Conservation (phyloP, 1,139 yeast species). For the Protomyces macrosporus region DNA sequence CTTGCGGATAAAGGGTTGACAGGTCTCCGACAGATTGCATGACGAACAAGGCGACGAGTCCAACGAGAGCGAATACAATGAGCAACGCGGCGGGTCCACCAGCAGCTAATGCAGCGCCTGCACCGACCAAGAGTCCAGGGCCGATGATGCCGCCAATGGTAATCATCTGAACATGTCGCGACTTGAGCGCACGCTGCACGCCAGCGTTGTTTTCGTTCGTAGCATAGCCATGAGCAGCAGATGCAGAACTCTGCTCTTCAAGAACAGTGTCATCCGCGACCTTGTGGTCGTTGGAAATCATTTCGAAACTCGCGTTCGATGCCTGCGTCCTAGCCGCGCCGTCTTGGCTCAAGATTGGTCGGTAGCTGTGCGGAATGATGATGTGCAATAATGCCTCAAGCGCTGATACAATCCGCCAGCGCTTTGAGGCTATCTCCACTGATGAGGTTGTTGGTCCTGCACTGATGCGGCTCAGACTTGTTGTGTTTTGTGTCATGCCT, state of each 20-base stretch:
- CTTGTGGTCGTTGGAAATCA: not conserved
- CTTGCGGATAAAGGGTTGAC: constrained; percentile 56
- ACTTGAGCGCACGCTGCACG: constrained; percentile 3
- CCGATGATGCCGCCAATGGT: constrained; percentile 57
- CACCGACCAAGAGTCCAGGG: constrained; percentile 59
- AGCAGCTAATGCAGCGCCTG: constrained; percentile 53
- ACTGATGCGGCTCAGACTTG: no score
- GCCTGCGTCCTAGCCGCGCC: no score
- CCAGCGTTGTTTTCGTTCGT: constrained; percentile 1
- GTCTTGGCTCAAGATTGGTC: no score
- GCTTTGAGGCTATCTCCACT: no score
- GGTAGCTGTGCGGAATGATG: no score
- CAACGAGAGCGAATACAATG: constrained; percentile 55
- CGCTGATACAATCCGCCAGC: no score
- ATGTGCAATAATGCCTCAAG: no score
- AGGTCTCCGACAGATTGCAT: constrained; percentile 63
- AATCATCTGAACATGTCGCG: constrained; percentile 54
- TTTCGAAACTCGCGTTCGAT: not conserved
- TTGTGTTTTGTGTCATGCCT: no score
- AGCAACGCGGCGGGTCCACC: constrained; percentile 65
- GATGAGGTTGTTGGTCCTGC: no score
- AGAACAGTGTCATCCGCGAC: not conserved
- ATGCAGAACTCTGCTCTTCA: not conserved
- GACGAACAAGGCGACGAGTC: constrained; percentile 54
- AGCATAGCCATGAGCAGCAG: no score